Conservation (phyloP, 208 protist genomes). For the Naegleria lovaniensis region DNA sequence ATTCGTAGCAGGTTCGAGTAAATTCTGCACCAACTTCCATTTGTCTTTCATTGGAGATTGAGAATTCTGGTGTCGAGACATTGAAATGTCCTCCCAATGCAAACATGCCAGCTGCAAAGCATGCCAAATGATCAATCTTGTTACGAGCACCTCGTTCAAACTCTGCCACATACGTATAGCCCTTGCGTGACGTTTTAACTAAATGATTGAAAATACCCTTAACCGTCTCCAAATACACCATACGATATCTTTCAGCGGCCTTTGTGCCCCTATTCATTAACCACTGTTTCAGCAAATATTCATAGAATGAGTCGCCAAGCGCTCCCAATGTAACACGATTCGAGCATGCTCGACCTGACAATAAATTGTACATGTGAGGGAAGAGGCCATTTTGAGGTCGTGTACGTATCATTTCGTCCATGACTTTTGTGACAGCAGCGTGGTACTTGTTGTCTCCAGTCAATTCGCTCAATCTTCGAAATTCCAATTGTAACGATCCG, state of each 20-base stretch:
- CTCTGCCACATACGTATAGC: background rate
- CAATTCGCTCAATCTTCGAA: constrained; percentile 51
- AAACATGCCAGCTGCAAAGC: constrained; percentile 43
- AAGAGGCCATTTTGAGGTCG: constrained; percentile 31
- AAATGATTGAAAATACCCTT: constrained; percentile 23
- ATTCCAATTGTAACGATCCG: constrained; percentile 63
- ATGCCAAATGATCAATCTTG: constrained; percentile 32
- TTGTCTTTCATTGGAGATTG: background rate
- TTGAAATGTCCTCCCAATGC: constrained; percentile 15
- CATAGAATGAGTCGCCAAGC: constrained; percentile 57
- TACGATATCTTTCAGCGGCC: background rate
- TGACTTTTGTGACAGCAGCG: constrained; percentile 21
- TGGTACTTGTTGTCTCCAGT: constrained; percentile 42
- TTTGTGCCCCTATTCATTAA: constrained; percentile 37
- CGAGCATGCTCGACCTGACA: background rate
- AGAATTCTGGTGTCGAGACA: background rate
- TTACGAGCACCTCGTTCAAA: background rate
- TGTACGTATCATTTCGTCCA: constrained; percentile 27
- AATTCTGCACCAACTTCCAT: constrained; percentile 37
- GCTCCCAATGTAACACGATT: constrained; percentile 46
- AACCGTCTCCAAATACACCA: constrained; percentile 17
- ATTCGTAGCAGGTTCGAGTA: constrained; percentile 50
- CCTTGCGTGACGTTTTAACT: background rate
- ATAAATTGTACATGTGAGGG: constrained; percentile 24
- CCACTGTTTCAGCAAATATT: constrained; percentile 57